Evolutionary conservation across 495 filamentous ascomycete genomes (phyloP).

Genomic region (Aspergillus panamensis): DNA sequence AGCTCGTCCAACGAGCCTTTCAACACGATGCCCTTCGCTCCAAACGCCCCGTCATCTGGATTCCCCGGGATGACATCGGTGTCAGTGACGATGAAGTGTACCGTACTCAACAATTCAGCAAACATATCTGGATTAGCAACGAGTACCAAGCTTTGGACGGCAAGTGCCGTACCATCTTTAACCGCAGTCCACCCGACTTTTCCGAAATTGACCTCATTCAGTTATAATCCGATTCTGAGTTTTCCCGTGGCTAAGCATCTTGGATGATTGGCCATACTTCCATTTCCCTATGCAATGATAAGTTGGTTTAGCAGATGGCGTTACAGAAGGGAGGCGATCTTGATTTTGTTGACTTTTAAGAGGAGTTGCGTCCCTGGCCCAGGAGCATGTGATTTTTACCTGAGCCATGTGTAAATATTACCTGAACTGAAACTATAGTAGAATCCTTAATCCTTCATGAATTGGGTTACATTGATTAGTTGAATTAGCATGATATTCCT

Average conservation of each 20-base stretch:
- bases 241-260: background rate
- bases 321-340: background rate
- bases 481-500: background rate
- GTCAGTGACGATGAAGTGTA: constrained; percentile 88
- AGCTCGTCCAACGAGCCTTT: constrained; percentile 83
- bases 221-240: constrained; percentile 43
- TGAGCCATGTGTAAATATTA: background rate
- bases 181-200: constrained; percentile 86
- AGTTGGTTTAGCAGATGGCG: background rate
- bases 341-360: constrained; percentile 2
- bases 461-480: background rate
- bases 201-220: constrained; percentile 86
- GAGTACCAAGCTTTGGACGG: constrained; percentile 83
- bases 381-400: background rate
- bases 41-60: constrained; percentile 86
- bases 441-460: background rate
- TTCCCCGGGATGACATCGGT: constrained; percentile 86
- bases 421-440: too few species aligned
- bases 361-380: background rate
- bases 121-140: constrained; percentile 92
- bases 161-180: constrained; percentile 81
- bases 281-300: background rate
- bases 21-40: constrained; percentile 86
- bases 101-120: constrained; percentile 70
- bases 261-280: background rate